These are phyloP conservation scores for Aphanocladium album DNA, from an alignment of 2,329 filamentous ascomycete species.

Conservation along the genomic window DNA sequence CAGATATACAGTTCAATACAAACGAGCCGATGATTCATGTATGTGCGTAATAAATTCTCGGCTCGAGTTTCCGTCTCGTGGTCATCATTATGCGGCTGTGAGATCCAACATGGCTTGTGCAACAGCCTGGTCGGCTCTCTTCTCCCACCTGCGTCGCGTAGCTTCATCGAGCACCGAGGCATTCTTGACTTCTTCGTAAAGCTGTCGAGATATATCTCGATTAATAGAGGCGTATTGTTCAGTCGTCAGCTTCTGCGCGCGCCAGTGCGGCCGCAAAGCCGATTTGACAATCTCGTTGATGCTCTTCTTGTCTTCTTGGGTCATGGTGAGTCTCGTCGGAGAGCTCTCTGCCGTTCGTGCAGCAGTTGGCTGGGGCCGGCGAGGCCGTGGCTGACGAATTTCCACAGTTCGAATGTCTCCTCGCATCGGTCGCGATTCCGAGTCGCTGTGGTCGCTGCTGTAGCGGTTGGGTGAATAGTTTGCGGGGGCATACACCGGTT, in stretches of 20 bases:
- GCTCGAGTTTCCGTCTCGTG: conserved; percentile 18
- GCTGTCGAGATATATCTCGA: conserved; percentile 76
- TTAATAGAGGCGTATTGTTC: conserved; percentile 94
- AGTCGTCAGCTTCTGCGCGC: conserved; percentile 71
- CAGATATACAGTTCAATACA: conserved; percentile 6
- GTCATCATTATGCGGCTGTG: conserved; percentile 34
- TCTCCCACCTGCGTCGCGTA: conserved; percentile 66
- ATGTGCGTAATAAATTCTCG: conserved; percentile 11
- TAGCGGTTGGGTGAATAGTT: conserved; percentile 62
- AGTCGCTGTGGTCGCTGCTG: conserved; percentile 42
- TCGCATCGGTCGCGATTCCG: conserved; percentile 29
- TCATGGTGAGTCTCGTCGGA: conserved; percentile 60
- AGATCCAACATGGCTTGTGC: conserved; percentile 63
- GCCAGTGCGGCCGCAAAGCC: conserved; percentile 78
- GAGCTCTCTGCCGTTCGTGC: conserved; percentile 58
- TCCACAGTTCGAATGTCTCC: conserved; percentile 37
- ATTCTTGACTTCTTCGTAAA: conserved; percentile 67
- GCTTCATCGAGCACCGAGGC: conserved; percentile 58
- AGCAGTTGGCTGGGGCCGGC: conserved; percentile 37
- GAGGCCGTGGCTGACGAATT: conserved; percentile 48
- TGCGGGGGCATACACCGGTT: conserved; percentile 68
- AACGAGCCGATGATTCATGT: neutral
- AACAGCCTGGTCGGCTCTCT: conserved; percentile 73
- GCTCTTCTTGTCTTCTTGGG: conserved; percentile 78
- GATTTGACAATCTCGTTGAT: conserved; percentile 84